A percentile compares a stretch with the other conserved stretches of the same genome.
phyloP scores from a whole-genome alignment of 108 stramenopile genomes.

The Cyclotella kingstonii region DNA sequence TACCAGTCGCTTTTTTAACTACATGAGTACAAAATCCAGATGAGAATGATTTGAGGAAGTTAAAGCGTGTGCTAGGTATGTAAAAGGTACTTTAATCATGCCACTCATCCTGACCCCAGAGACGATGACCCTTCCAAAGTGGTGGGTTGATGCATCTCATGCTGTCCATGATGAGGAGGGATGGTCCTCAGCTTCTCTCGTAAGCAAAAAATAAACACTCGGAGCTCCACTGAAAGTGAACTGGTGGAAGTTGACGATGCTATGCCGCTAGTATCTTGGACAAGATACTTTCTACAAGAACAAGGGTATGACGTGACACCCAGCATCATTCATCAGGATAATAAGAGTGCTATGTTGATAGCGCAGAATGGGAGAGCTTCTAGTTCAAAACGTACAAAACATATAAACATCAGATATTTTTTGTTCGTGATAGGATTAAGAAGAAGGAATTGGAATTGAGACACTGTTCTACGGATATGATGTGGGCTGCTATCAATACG shows the following conservation, averaged over 20 bases:
- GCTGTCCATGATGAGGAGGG: neutral
- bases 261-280: slow-evolving; percentile 48
- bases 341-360: slow-evolving; percentile 51
- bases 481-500: neutral
- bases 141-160: neutral
- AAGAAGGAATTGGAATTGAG: neutral
- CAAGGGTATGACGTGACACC: slow-evolving; percentile 42
- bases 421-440: neutral
- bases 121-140: no score
- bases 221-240: slow-evolving; percentile 49
- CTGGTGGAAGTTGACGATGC: slow-evolving; percentile 42
- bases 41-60: neutral
- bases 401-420: slow-evolving; percentile 23
- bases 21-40: neutral
- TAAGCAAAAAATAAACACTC: slow-evolving; percentile 37
- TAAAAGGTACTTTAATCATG: neutral
- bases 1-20: neutral
- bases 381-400: slow-evolving; percentile 45
- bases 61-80: neutral
- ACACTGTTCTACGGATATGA: neutral
- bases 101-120: neutral
- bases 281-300: slow-evolving; percentile 41
- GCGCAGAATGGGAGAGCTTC: slow-evolving; percentile 48
- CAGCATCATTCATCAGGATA: slow-evolving; percentile 50
- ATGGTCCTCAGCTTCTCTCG: neutral